Percentiles rank a stretch among this genome's conserved stretches.
Evolutionary conservation across 177 flowering plant species (phyloP).

Genomic region (Vitis hybrid): DNA sequence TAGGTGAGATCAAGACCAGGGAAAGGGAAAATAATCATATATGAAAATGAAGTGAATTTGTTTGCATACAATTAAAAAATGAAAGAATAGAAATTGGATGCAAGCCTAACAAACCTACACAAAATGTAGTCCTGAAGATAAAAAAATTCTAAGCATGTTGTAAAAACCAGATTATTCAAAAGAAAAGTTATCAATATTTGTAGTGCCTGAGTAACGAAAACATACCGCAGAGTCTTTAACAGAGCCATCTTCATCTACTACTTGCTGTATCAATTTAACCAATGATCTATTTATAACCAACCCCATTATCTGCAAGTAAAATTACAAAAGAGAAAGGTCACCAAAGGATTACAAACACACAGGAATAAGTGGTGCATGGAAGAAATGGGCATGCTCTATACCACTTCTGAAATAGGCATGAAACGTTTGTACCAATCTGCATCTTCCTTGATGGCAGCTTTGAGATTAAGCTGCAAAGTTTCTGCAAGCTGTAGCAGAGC

Average conservation of each 20-base stretch:
- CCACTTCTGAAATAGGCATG: slow-evolving; percentile 81
- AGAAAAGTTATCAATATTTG: not conserved
- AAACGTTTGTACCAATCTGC: slow-evolving; percentile 65
- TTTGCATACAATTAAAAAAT: not conserved
- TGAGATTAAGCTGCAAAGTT: slow-evolving; percentile 58
- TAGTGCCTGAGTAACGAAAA: slow-evolving; percentile 7
- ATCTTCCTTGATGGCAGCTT: slow-evolving; percentile 69
- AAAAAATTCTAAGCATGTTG: not conserved
- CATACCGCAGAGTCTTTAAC: slow-evolving; percentile 93
- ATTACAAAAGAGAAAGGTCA: slow-evolving; percentile 6
- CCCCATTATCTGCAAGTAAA: slow-evolving; percentile 55
- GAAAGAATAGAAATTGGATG: not conserved
- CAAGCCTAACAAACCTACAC: not conserved
- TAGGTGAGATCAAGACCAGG: not conserved
- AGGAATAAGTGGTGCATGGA: not conserved
- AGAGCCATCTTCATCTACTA: slow-evolving; percentile 81
- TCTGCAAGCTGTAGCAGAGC: slow-evolving; percentile 55
- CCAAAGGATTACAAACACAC: not conserved
- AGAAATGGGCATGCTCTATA: slow-evolving; percentile 16
- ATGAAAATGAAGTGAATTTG: not conserved
- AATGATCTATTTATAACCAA: slow-evolving; percentile 50
- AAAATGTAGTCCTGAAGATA: not conserved
- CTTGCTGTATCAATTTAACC: slow-evolving; percentile 56
- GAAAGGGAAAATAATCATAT: not conserved
- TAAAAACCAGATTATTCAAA: not conserved